These are phyloP conservation scores for Penicillium maclennaniae DNA, from an alignment of 495 filamentous ascomycete genomes.

Conservation along the genomic window DNA sequence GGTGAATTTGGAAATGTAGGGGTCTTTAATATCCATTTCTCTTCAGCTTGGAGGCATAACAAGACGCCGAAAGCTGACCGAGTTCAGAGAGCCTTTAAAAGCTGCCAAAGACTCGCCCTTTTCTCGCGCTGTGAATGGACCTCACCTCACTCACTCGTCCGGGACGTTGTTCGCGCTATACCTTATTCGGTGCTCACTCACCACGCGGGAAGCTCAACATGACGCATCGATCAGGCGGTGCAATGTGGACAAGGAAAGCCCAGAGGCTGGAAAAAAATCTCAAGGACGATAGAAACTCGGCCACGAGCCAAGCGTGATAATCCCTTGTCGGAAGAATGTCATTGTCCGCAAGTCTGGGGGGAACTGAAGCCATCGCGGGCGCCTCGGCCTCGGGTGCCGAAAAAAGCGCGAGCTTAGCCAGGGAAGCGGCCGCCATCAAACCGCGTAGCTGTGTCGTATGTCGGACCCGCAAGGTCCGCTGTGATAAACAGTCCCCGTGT, in stretches of 20 bases:
- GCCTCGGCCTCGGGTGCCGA: conserved; percentile 29
- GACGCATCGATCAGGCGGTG: conserved; percentile 2
- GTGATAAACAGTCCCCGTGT: conserved; percentile 64
- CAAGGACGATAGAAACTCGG: background rate
- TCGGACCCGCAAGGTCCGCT: conserved; percentile 61
- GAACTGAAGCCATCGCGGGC: background rate
- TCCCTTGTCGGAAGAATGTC: background rate
- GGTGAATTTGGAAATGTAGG: background rate
- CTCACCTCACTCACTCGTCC: background rate
- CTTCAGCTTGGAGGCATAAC: background rate
- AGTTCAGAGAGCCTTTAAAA: background rate
- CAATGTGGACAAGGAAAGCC: background rate
- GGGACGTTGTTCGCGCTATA: background rate
- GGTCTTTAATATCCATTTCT: background rate
- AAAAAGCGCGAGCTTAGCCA: conserved; percentile 11
- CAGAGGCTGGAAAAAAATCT: background rate
- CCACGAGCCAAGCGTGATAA: background rate
- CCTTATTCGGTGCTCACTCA: background rate
- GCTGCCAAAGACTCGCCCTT: background rate
- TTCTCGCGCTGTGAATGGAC: conserved; percentile 2
- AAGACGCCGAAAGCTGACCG: conserved; percentile 2
- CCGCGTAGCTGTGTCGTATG: conserved; percentile 55
- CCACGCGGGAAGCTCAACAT: background rate
- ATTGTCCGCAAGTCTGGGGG: background rate
- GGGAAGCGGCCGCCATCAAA: conserved; percentile 23